A percentile compares a stretch with the other conserved stretches of the same genome.
phyloP scores from a whole-genome alignment of 345 rosid species.

The Pugionium dolabratum region DNA sequence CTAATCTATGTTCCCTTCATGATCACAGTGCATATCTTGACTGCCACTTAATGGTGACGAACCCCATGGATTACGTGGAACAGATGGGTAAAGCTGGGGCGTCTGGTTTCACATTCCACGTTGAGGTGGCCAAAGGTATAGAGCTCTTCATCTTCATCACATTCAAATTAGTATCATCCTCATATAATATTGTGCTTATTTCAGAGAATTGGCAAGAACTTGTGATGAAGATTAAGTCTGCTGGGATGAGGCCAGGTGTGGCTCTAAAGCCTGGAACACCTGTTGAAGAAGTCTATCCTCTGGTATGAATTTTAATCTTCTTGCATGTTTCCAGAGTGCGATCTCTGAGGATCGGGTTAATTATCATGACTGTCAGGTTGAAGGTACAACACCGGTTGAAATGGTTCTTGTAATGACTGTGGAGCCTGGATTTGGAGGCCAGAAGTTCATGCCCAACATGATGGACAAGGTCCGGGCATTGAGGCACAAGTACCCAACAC shows the following conservation, averaged over 20 bases:
- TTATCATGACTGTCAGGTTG: slow-evolving; percentile 48
- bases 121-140: slow-evolving; percentile 77
- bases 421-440: slow-evolving; percentile 93
- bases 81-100: slow-evolving; percentile 81
- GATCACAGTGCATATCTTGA: slow-evolving; percentile 77
- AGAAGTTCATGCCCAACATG: slow-evolving; percentile 82
- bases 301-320: slow-evolving; percentile 48
- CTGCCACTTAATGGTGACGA: slow-evolving; percentile 93
- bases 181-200: neutral
- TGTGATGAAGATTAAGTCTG: slow-evolving; percentile 59
- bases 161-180: neutral
- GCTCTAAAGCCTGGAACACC: slow-evolving; percentile 84
- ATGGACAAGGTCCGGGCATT: slow-evolving; percentile 81
- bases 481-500: slow-evolving; percentile 69
- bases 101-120: slow-evolving; percentile 95
- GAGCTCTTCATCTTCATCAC: neutral
- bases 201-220: slow-evolving; percentile 86
- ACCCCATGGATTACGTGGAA: slow-evolving; percentile 87
- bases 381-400: slow-evolving; percentile 71
- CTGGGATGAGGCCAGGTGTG: slow-evolving; percentile 92
- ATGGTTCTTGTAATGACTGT: slow-evolving; percentile 98
- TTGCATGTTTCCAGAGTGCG: slow-evolving; percentile 36
- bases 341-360: neutral
- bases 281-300: slow-evolving; percentile 77
- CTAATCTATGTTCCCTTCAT: neutral